Evolutionary conservation across 805 yeast species (phyloP).

Genomic region (Phaffomyces antillensis): DNA sequence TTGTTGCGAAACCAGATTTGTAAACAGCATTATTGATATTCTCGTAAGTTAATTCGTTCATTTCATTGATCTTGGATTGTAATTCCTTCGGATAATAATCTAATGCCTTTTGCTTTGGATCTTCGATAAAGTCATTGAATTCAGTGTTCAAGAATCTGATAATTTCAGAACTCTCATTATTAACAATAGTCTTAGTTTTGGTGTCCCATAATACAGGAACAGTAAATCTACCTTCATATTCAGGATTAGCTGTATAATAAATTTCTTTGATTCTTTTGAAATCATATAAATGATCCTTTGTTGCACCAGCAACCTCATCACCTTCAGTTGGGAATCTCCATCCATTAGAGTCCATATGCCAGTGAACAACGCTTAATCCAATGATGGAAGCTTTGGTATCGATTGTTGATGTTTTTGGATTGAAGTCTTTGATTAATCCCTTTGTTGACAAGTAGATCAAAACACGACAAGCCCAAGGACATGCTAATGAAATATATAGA

Average conservation of each 20-base stretch:
- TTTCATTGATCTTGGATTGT: constrained; percentile 56
- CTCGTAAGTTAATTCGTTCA: constrained; percentile 79
- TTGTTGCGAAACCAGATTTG: constrained; percentile 84
- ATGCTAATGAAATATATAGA: constrained; percentile 78
- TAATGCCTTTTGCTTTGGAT: constrained; percentile 38
- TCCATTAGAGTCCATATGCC: constrained; percentile 83
- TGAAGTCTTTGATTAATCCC: constrained; percentile 49
- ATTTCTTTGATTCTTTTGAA: constrained; percentile 57
- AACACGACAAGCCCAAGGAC: constrained; percentile 95
- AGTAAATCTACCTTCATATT: constrained; percentile 77
- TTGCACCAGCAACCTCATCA: constrained; percentile 34
- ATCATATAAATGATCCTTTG: constrained; percentile 56
- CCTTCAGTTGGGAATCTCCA: constrained; percentile 68
- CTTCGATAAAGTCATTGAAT: constrained; percentile 51
- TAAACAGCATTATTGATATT: constrained; percentile 89
- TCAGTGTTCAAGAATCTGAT: constrained; percentile 76
- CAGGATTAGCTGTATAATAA: constrained; percentile 68
- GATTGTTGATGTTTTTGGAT: constrained; percentile 24
- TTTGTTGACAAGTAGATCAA: constrained; percentile 66
- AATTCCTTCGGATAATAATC: constrained; percentile 58
- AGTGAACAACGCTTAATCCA: constrained; percentile 75
- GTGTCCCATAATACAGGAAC: constrained; percentile 94
- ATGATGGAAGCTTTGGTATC: constrained; percentile 36
- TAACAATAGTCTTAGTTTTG: constrained; percentile 75
- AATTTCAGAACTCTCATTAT: constrained; percentile 86